Conservation (phyloP, 208 protist species). For the Trypanosoma scelopori region DNA sequence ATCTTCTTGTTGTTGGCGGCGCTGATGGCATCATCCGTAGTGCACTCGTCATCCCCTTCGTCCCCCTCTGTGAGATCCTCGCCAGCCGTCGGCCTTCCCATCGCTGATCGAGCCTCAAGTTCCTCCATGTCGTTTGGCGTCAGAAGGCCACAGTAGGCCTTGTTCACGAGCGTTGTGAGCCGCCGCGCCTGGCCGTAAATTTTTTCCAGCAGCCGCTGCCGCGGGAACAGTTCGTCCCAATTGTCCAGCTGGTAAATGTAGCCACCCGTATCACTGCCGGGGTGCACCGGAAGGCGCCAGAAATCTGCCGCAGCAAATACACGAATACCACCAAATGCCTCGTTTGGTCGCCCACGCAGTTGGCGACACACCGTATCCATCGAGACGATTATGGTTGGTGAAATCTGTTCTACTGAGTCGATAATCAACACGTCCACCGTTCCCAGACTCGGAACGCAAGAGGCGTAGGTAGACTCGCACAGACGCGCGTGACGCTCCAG, state of each 20-base stretch:
- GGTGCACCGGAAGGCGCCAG: slow-evolving; percentile 78
- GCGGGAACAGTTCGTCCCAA: slow-evolving; percentile 73
- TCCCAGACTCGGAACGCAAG: slow-evolving; percentile 61
- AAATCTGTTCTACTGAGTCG: slow-evolving; percentile 69
- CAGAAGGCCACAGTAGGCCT: slow-evolving; percentile 63
- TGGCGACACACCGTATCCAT: slow-evolving; percentile 80
- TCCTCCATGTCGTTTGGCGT: slow-evolving; percentile 59
- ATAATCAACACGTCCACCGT: slow-evolving; percentile 77
- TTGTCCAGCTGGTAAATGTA: slow-evolving; percentile 79
- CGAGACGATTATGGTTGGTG: slow-evolving; percentile 51
- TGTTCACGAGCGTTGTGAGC: slow-evolving; percentile 57
- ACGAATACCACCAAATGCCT: slow-evolving; percentile 80
- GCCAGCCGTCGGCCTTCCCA: slow-evolving; percentile 26
- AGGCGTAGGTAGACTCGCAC: slow-evolving; percentile 67
- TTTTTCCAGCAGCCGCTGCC: slow-evolving; percentile 58
- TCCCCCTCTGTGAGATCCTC: slow-evolving; percentile 7
- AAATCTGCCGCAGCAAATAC: slow-evolving; percentile 85
- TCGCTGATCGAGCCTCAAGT: slow-evolving; percentile 50
- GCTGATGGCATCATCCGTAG: slow-evolving; percentile 20
- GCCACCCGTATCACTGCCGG: slow-evolving; percentile 77
- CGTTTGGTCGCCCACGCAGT: slow-evolving; percentile 34
- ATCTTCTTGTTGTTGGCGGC: not conserved
- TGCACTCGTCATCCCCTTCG: slow-evolving; percentile 17
- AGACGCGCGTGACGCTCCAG: slow-evolving; percentile 82
- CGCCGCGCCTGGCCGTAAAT: slow-evolving; percentile 51